Conservation (phyloP, 306 rosid genomes). For the Glycine tomentella region DNA sequence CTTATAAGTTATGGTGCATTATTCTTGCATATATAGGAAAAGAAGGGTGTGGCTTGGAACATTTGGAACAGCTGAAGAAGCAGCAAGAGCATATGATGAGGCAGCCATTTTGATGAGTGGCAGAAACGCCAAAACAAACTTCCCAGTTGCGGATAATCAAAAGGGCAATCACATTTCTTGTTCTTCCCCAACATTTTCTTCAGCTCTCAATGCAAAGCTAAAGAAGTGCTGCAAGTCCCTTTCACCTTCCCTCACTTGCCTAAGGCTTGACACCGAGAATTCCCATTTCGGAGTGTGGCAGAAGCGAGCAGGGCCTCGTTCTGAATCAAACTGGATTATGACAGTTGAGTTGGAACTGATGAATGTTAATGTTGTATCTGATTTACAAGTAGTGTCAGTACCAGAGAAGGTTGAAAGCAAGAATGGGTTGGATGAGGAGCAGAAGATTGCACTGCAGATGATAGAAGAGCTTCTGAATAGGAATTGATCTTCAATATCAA, state of each 20-base stretch:
- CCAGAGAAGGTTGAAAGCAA: conserved; percentile 35
- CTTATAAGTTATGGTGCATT: not conserved
- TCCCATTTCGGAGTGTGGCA: conserved; percentile 93
- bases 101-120: conserved; percentile 90
- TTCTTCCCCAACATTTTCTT: conserved; percentile 51
- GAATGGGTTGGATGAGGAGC: conserved; percentile 62
- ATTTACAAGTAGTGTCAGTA: not conserved
- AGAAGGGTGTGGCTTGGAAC: conserved; percentile 98
- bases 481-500: conserved; percentile 23
- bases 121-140: conserved; percentile 81
- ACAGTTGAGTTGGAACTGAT: conserved; percentile 66
- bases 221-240: conserved; percentile 71
- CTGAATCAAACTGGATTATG: conserved; percentile 83
- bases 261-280: conserved; percentile 82
- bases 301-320: conserved; percentile 63
- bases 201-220: conserved; percentile 69
- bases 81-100: conserved; percentile 90
- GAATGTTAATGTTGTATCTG: conserved; percentile 29
- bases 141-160: conserved; percentile 55
- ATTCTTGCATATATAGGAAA: conserved; percentile 56
- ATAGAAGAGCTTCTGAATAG: conserved; percentile 83
- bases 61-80: conserved; percentile 84
- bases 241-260: conserved; percentile 80
- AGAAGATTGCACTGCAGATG: conserved; percentile 78
- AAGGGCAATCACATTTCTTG: conserved; percentile 15